Conservation (phyloP, 306 rosid genomes). For the Biancaea sappan region DNA sequence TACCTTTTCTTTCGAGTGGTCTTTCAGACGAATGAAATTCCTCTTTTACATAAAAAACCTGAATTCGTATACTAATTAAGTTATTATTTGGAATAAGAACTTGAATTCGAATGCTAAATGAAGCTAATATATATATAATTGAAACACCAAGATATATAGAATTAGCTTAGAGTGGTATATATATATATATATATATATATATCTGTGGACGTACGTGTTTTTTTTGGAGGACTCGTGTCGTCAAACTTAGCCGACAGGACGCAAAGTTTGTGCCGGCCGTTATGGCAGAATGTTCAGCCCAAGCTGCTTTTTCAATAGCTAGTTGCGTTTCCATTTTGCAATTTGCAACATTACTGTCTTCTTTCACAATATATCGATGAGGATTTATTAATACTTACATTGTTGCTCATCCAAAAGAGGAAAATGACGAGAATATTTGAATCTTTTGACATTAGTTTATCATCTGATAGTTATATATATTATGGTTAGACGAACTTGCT, state of each 20-base stretch:
- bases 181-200: not conserved
- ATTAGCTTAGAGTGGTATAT: not conserved
- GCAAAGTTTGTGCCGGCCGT: conserved; percentile 59
- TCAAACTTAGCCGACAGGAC: conserved; percentile 47
- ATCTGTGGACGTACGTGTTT: not conserved
- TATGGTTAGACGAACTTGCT: no score
- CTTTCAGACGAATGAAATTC: no score
- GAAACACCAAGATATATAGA: not conserved
- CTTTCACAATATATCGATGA: not conserved
- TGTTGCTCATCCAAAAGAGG: not conserved
- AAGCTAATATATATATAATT: no score
- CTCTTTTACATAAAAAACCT: no score
- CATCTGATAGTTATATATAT: no score
- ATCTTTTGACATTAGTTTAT: not conserved
- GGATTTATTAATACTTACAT: not conserved
- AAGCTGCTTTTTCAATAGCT: conserved; percentile 40
- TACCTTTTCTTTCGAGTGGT: not conserved
- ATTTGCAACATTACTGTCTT: not conserved
- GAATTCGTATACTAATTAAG: no score
- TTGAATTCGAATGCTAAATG: no score
- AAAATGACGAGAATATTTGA: not conserved
- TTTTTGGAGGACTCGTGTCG: conserved; percentile 29
- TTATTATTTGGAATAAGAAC: no score
- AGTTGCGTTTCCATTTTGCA: conserved; percentile 22
- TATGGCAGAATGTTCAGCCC: conserved; percentile 47